These are phyloP conservation scores for Boletus fagicola DNA, from an alignment of 768 basidiomycete species.

Conservation along the genomic window DNA sequence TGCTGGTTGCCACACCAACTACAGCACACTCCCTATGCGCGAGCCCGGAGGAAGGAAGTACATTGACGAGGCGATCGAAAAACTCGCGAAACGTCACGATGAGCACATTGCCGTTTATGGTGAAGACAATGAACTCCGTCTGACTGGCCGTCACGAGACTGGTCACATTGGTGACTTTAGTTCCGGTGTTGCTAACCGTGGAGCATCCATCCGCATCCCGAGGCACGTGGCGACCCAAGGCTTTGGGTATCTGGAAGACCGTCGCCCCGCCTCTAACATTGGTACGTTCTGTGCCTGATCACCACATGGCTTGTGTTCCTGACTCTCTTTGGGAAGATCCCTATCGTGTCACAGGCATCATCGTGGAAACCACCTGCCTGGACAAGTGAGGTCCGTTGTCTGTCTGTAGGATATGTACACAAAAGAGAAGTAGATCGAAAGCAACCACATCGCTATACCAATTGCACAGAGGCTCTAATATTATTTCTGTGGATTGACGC, in stretches of 20 bases:
- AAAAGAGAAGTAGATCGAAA: slow-evolving; percentile 8
- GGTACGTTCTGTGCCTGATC: slow-evolving; percentile 49
- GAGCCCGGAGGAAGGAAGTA: slow-evolving; percentile 89
- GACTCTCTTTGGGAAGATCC: slow-evolving; percentile 56
- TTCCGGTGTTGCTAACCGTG: slow-evolving; percentile 96
- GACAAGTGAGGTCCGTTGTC: slow-evolving; percentile 44
- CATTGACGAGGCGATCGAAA: slow-evolving; percentile 93
- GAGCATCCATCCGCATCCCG: slow-evolving; percentile 95
- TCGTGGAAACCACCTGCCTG: slow-evolving; percentile 84
- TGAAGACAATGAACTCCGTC: slow-evolving; percentile 93
- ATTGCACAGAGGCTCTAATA: slow-evolving; percentile 1
- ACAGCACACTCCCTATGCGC: slow-evolving; percentile 91
- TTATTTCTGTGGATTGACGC: slow-evolving; percentile 11
- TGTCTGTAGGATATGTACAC: slow-evolving; percentile 13
- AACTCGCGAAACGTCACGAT: slow-evolving; percentile 84
- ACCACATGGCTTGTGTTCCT: neutral
- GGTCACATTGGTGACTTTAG: slow-evolving; percentile 90
- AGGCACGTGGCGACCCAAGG: slow-evolving; percentile 90
- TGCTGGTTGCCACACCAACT: slow-evolving; percentile 98
- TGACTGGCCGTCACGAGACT: slow-evolving; percentile 98
- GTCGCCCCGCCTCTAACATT: slow-evolving; percentile 97
- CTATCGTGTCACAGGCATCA: slow-evolving; percentile 88
- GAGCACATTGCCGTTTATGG: slow-evolving; percentile 98
- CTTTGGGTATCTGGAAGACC: slow-evolving; percentile 94
- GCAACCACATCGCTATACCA: slow-evolving; percentile 24